Conservation (phyloP, 2,329 filamentous ascomycete genomes). For the Colletotrichum trifolii region DNA sequence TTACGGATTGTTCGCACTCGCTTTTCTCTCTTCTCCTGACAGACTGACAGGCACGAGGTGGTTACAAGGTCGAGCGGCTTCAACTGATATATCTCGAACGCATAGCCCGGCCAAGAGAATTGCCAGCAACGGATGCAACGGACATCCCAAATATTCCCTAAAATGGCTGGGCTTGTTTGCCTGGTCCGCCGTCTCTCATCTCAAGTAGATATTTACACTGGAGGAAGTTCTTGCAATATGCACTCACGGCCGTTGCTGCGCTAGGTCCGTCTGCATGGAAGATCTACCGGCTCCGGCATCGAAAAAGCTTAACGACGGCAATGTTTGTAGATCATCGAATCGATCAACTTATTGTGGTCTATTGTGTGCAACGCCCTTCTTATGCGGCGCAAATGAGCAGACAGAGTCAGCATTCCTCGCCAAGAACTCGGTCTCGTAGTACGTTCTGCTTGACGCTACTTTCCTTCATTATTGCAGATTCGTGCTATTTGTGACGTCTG, state of each 20-base stretch:
- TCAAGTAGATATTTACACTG: not conserved
- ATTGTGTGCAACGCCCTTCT: too few species aligned
- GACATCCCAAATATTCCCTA: constrained; percentile 17
- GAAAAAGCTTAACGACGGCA: not conserved
- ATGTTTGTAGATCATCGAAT: constrained; percentile 16
- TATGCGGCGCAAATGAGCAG: too few species aligned
- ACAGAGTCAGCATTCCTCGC: too few species aligned
- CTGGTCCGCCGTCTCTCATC: not conserved
- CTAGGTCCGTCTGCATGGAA: not conserved
- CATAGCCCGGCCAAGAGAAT: not conserved
- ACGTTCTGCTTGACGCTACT: too few species aligned
- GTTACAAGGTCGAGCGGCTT: not conserved
- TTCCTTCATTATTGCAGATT: too few species aligned
- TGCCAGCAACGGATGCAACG: not conserved
- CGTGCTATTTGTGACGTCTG: too few species aligned
- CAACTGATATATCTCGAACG: constrained; percentile 18
- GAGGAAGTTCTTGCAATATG: not conserved
- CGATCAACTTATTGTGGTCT: too few species aligned
- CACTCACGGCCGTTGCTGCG: not conserved
- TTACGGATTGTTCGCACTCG: constrained; percentile 11
- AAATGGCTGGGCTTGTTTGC: not conserved
- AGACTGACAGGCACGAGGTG: constrained; percentile 1
- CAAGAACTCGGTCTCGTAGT: too few species aligned
- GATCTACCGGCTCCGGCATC: constrained; percentile 5
- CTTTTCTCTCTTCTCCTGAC: not conserved